A percentile compares a stretch with the other conserved stretches of the same genome.
phyloP scores from a whole-genome alignment of 768 basidiomycete species.

The Tulasnella sp. region DNA sequence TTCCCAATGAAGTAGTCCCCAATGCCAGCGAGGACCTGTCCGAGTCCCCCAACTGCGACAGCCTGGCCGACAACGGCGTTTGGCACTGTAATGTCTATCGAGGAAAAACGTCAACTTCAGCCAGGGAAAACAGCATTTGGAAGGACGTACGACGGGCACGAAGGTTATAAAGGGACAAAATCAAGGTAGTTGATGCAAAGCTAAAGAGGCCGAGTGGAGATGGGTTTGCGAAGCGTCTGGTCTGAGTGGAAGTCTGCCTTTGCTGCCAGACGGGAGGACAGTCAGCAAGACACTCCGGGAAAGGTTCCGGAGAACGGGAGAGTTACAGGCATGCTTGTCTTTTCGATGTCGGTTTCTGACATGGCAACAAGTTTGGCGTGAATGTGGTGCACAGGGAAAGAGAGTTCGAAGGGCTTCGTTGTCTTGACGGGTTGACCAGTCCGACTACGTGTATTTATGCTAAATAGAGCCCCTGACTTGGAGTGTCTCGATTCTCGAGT shows the following conservation, averaged over 20 bases:
- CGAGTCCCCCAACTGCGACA: constrained; percentile 79
- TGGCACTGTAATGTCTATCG: constrained; percentile 43
- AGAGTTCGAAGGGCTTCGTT: too few relatives aligned
- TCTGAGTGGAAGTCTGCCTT: background rate
- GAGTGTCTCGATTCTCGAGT: too few relatives aligned
- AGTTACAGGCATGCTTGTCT: too few relatives aligned
- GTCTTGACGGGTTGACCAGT: too few relatives aligned
- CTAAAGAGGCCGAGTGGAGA: constrained; percentile 75
- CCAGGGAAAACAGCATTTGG: background rate
- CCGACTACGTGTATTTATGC: too few relatives aligned
- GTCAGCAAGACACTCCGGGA: background rate
- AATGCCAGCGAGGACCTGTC: constrained; percentile 86
- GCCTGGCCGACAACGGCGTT: constrained; percentile 88
- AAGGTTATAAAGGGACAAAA: constrained; percentile 75
- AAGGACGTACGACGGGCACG: constrained; percentile 15
- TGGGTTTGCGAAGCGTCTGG: constrained; percentile 58
- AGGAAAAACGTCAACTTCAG: background rate
- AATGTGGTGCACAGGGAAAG: too few relatives aligned
- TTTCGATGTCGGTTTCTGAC: too few relatives aligned
- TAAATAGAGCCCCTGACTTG: too few relatives aligned
- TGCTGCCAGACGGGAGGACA: background rate
- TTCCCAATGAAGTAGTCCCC: constrained; percentile 61
- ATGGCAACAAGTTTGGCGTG: too few relatives aligned
- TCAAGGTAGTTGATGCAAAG: constrained; percentile 82
- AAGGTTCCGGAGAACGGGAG: background rate